Evolutionary conservation across 257 asterid species (phyloP).

Genomic region (Fraxinus cuspidata): DNA sequence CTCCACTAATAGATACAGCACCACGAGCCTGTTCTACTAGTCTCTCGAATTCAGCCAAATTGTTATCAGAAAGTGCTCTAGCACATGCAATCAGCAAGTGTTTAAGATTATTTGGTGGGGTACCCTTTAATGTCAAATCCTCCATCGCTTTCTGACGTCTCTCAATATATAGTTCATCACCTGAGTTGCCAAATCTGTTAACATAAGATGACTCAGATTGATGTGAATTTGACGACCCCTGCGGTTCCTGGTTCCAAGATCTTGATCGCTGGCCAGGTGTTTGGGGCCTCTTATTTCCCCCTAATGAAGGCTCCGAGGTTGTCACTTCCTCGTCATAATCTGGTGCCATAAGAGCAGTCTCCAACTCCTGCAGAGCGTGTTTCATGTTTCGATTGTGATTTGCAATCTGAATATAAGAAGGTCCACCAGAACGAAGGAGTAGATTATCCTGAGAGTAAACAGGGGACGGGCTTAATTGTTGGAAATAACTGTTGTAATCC

Average conservation of each 20-base stretch:
- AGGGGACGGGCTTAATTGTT: neutral
- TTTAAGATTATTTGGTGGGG: slow-evolving; percentile 2
- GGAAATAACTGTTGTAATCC: neutral
- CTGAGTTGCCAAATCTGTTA: neutral
- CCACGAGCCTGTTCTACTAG: slow-evolving; percentile 5
- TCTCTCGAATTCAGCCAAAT: slow-evolving; percentile 5
- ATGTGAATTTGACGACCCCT: neutral
- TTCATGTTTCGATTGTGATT: neutral
- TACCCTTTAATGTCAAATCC: neutral
- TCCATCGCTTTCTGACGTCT: neutral
- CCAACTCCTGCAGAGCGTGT: neutral
- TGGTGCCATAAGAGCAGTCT: slow-evolving; percentile 4
- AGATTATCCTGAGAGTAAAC: neutral
- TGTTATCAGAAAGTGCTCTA: slow-evolving; percentile 3
- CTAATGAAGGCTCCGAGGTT: neutral
- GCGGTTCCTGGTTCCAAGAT: neutral
- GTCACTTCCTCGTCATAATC: neutral
- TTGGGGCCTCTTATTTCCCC: too few relatives aligned
- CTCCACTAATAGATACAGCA: slow-evolving; percentile 17
- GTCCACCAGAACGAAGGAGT: neutral
- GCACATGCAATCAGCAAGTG: slow-evolving; percentile 19
- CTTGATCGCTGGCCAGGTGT: too few relatives aligned
- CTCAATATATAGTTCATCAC: neutral
- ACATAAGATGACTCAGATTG: slow-evolving; percentile 4
- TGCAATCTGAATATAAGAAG: neutral